phyloP scores from a whole-genome alignment of 371 early-diverging fungal species.

The Mortierella sp. region DNA sequence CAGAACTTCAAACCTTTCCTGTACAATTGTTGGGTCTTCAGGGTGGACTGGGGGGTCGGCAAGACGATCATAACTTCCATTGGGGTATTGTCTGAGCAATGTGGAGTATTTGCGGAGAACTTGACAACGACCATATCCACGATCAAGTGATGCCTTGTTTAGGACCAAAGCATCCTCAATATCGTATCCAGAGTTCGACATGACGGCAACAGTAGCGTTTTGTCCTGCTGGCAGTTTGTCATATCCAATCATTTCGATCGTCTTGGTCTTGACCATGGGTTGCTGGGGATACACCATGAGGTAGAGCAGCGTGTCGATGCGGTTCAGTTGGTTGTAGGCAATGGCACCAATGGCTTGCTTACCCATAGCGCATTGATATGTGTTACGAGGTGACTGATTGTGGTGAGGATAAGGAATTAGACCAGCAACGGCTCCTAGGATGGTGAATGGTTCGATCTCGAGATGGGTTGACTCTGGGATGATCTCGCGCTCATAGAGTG shows the following conservation, averaged over 20 bases:
- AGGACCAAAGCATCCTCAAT: constrained; percentile 99
- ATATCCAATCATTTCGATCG: constrained; percentile 97
- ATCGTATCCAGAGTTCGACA: constrained; percentile 99
- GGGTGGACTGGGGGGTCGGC: constrained; percentile 75
- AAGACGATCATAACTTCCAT: constrained; percentile 90
- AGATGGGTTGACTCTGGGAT: constrained; percentile 92
- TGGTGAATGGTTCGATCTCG: constrained; percentile 98
- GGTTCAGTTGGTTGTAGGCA: constrained; percentile 94
- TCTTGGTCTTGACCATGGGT: constrained; percentile 98
- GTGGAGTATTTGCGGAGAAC: constrained; percentile 93
- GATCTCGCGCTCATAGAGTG: constrained; percentile 89
- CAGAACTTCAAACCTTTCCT: constrained; percentile 72
- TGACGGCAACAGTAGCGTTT: constrained; percentile 99
- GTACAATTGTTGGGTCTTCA: constrained; percentile 46
- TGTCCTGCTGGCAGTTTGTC: constrained; percentile 99
- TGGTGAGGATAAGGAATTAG: constrained; percentile 99
- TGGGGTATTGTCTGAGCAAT: constrained; percentile 85
- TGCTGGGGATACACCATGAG: constrained; percentile 98
- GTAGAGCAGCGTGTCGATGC: constrained; percentile 98
- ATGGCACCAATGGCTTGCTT: constrained; percentile 99
- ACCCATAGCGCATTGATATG: constrained; percentile 99
- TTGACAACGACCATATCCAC: constrained; percentile 99
- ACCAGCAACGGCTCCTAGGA: constrained; percentile 98
- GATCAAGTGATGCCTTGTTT: constrained; percentile 97
- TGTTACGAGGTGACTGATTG: constrained; percentile 99